Conservation (phyloP, 2,329 filamentous ascomycete genomes). For the Mollisia scopiformis region DNA sequence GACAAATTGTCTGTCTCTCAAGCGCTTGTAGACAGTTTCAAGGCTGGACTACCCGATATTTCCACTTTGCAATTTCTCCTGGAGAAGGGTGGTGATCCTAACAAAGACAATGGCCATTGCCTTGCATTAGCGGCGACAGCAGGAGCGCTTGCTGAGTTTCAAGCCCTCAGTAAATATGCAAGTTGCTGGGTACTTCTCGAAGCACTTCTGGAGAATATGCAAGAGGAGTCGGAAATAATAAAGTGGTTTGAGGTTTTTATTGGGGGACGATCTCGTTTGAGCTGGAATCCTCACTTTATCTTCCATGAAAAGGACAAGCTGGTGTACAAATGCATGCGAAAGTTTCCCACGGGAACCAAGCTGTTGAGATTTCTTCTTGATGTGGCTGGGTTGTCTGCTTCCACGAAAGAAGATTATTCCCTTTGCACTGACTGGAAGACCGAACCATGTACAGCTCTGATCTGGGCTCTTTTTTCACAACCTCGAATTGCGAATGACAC, state of each 20-base stretch:
- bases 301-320: background rate
- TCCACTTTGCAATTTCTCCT: conserved; percentile 7
- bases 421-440: conserved; percentile 3
- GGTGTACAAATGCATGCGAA: conserved; percentile 5
- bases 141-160: conserved; percentile 1
- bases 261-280: background rate
- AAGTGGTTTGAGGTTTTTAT: background rate
- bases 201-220: background rate
- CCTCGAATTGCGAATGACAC: conserved; percentile 5
- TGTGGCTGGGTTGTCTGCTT: background rate
- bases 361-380: conserved; percentile 12
- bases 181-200: conserved; percentile 1
- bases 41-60: background rate
- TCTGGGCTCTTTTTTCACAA: conserved; percentile 8
- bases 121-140: background rate
- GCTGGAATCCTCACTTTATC: background rate
- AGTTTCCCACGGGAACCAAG: conserved; percentile 8
- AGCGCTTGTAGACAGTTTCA: conserved; percentile 2
- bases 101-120: conserved; percentile 4
- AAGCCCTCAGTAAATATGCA: conserved; percentile 6
- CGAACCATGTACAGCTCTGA: conserved; percentile 10
- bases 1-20: background rate
- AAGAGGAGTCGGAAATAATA: conserved; percentile 6
- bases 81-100: conserved; percentile 9
- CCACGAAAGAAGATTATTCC: conserved; percentile 1